These are phyloP conservation scores for Ganoderma leucocontextum DNA, from an alignment of 1,284 basidiomycete genomes.

Conservation along the genomic window DNA sequence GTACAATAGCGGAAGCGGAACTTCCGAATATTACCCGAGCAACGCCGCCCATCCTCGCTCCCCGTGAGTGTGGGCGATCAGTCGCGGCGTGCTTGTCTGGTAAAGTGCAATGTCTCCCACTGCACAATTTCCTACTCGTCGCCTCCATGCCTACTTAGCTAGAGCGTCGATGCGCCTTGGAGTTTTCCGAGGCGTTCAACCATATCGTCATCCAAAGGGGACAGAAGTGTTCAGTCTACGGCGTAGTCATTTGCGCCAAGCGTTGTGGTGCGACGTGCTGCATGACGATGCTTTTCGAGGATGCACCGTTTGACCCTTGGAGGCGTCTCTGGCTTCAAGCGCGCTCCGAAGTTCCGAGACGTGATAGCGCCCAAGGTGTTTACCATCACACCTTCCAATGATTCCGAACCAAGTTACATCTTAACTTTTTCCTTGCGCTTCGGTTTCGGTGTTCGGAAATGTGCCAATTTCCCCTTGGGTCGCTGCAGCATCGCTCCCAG, in stretches of 20 bases:
- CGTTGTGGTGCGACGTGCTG: too few relatives aligned
- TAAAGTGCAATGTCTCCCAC: background rate
- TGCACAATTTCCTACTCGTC: too few relatives aligned
- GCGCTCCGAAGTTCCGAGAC: background rate
- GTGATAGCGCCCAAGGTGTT: too few relatives aligned
- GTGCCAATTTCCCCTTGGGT: background rate
- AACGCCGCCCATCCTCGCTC: background rate
- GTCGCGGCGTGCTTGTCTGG: background rate
- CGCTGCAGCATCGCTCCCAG: conserved; percentile 4
- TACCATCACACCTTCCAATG: background rate
- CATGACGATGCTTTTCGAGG: background rate
- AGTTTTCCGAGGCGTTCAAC: too few relatives aligned
- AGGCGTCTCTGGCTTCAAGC: background rate
- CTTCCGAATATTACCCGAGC: conserved; percentile 12
- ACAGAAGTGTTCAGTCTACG: too few relatives aligned
- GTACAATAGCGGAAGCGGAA: background rate
- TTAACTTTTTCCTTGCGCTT: background rate
- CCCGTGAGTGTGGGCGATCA: background rate
- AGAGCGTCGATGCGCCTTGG: too few relatives aligned
- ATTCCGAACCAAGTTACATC: background rate
- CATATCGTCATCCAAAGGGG: too few relatives aligned
- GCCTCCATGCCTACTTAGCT: too few relatives aligned
- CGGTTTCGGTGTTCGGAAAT: background rate
- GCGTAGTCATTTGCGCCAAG: too few relatives aligned
- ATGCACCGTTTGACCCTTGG: background rate